Evolutionary conservation across 2,329 filamentous ascomycete genomes (phyloP), one percentile per base, ranked within the genome.

Genomic region (Aureobasidium sp.): DNA sequence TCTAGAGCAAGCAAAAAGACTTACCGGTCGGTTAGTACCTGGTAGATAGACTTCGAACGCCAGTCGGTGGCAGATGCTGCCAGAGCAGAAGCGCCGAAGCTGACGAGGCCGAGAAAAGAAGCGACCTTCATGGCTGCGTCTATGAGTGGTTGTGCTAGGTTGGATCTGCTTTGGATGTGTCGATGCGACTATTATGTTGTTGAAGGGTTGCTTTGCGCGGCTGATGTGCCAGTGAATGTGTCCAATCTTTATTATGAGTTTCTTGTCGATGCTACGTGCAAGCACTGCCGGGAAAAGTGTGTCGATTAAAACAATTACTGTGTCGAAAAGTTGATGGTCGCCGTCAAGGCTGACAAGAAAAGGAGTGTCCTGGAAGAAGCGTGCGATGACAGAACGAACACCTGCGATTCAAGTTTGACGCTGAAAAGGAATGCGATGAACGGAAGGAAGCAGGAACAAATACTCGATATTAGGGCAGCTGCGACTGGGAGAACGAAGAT

Each of bases 21-120:
- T 51, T 61, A 71, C 69, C 76, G 68, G 66, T 78, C 76, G 12
- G 76, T 78, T 23, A 78, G 65, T 20, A 78, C 68, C 66, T 78
- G 76, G 64, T 78, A 78, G 56, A 78, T 77, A 32, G 71, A 73
- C 58, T 70, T 66, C 34, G 68, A 69, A 36, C 74, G 68, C 76
- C 76, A 78, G 52, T 76, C 67, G 7, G 68, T 69, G 41, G 68
- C 55, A 42, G 57, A 64, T 12, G 63, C 63, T 12, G 64, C 62
- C 34, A 62, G 17, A 20, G 34, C 58, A 10, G 42, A 37, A 8
- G 15, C 47, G 34, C 48, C 20, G 51, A 62, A 39, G 23, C 34
- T 26, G 48, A 62, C 15, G 9, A 34, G 10, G 1, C 41, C n/a
- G 9, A 60, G 46, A 39, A 47, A 27, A 17, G 17, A 37, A 39